These are phyloP conservation scores for Platismatia glauca DNA, from an alignment of 495 filamentous ascomycete species.

Conservation along the genomic window DNA sequence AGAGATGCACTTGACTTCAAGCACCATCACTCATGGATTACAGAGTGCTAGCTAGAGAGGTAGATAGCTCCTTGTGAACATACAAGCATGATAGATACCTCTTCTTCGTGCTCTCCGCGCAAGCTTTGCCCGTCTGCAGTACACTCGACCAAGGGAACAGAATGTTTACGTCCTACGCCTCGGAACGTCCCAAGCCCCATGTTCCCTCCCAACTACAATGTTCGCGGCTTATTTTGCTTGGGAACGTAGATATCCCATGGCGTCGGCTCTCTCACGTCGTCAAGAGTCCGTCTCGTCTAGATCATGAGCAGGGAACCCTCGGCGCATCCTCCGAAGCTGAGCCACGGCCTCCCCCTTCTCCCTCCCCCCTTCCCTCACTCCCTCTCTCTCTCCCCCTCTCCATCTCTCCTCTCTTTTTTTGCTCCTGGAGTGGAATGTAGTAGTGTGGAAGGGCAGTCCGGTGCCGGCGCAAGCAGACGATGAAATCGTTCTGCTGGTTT, in stretches of 20 bases:
- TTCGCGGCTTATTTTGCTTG: not conserved
- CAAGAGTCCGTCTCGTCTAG: too few species aligned
- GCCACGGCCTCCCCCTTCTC: too few species aligned
- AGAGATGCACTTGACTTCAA: slow-evolving; percentile 5
- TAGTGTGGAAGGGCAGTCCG: too few species aligned
- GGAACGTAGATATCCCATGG: not conserved
- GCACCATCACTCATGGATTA: not conserved
- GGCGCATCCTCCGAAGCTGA: too few species aligned
- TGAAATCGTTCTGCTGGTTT: too few species aligned
- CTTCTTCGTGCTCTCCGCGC: not conserved
- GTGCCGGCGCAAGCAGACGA: too few species aligned
- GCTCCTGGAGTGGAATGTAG: too few species aligned
- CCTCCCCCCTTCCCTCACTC: too few species aligned
- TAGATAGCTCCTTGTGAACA: slow-evolving; percentile 10
- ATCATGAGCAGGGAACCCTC: too few species aligned
- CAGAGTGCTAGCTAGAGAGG: slow-evolving; percentile 8
- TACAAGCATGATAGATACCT: slow-evolving; percentile 1
- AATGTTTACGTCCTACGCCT: not conserved
- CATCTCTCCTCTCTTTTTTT: too few species aligned
- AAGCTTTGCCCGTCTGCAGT: not conserved
- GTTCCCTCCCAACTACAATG: not conserved
- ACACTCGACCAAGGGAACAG: not conserved
- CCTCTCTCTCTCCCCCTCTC: too few species aligned
- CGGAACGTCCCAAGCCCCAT: not conserved
- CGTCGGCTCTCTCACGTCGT: not conserved